phyloP scores from a whole-genome alignment of 192 early-diverging fungal genomes.

The Backusella mclennaniae region DNA sequence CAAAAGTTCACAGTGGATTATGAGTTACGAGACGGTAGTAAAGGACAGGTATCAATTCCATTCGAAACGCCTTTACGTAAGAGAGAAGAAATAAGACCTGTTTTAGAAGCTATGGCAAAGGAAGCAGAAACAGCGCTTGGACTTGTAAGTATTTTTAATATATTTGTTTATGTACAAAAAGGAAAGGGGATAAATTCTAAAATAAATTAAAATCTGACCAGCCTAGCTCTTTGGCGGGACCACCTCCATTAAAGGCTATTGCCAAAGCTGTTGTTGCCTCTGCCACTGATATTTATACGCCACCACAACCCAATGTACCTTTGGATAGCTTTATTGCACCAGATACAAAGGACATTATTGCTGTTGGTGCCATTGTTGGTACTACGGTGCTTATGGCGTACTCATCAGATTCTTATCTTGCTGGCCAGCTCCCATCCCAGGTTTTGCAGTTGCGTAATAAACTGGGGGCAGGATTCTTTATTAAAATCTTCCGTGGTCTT shows the following conservation, averaged over 20 bases:
- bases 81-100: conserved; percentile 41
- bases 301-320: neutral
- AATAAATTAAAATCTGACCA: conserved; percentile 10
- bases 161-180: neutral
- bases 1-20: conserved; percentile 31
- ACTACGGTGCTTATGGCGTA: neutral
- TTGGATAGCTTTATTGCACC: conserved; percentile 26
- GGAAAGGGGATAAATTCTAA: neutral
- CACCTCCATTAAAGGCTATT: conserved; percentile 35
- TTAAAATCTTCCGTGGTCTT: neutral
- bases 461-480: neutral
- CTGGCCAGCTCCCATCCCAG: neutral
- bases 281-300: conserved; percentile 23
- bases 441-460: conserved; percentile 6
- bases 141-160: conserved; percentile 31
- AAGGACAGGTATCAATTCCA: conserved; percentile 20
- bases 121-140: conserved; percentile 44
- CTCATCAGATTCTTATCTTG: neutral
- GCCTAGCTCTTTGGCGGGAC: conserved; percentile 35
- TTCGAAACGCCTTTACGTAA: conserved; percentile 32
- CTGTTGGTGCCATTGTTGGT: neutral
- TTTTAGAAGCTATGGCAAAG: conserved; percentile 44
- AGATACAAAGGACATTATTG: neutral
- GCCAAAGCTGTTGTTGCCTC: conserved; percentile 27
- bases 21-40: conserved; percentile 11